phyloP scores from a whole-genome alignment of 352 stramenopile genomes.

The Achlya hypogyna region DNA sequence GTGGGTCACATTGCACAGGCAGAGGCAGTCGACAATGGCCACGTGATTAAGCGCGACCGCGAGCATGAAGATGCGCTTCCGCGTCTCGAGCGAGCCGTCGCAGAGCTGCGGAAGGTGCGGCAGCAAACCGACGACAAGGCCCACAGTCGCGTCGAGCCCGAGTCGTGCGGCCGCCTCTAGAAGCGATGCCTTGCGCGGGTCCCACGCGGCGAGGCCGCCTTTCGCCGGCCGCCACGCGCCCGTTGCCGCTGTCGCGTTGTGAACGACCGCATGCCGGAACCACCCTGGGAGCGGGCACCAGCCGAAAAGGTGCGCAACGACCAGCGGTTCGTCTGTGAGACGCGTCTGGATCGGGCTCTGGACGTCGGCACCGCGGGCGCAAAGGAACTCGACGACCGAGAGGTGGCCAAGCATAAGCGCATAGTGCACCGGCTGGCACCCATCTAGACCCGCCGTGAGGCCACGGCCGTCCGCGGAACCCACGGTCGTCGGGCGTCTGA shows the following conservation, averaged over 20 bases:
- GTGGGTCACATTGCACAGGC: conserved; percentile 15
- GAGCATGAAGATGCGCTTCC: conserved; percentile 47
- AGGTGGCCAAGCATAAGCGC: conserved; percentile 12
- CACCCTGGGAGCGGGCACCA: conserved; percentile 56
- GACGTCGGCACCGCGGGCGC: neutral
- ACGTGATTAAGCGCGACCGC: conserved; percentile 50
- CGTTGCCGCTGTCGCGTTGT: conserved; percentile 28
- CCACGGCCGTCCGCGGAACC: neutral
- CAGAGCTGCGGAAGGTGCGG: neutral
- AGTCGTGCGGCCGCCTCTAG: conserved; percentile 26
- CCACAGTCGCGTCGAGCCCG: conserved; percentile 20
- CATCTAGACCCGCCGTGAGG: neutral
- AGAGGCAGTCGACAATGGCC: conserved; percentile 35
- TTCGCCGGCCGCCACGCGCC: conserved; percentile 7
- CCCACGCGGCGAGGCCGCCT: conserved; percentile 21
- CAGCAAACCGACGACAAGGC: conserved; percentile 3
- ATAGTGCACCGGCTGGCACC: conserved; percentile 18
- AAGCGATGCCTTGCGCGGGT: conserved; percentile 22
- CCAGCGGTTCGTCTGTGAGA: neutral
- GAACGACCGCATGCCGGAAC: conserved; percentile 30
- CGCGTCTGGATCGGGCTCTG: conserved; percentile 7
- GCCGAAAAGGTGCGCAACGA: conserved; percentile 32
- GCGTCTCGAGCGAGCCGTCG: conserved; percentile 28
- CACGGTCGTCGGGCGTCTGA: neutral
- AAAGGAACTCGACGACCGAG: conserved; percentile 1